These are phyloP conservation scores for Pseudogymnoascus sp. DNA, from an alignment of 2,329 filamentous ascomycete species.

Conservation along the genomic window DNA sequence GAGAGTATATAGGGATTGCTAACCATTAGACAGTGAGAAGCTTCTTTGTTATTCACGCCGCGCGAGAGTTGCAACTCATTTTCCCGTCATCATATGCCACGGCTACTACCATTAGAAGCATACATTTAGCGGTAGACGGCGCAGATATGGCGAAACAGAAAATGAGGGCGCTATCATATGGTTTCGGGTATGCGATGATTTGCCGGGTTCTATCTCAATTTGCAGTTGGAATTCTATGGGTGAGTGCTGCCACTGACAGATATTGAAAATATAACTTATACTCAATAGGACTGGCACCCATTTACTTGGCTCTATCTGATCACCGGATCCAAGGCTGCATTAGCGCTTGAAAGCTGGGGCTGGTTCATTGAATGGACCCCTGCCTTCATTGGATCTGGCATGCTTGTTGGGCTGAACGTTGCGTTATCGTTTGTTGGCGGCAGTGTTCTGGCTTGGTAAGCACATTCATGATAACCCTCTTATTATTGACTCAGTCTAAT, in stretches of 20 bases:
- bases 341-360: slow-evolving; percentile 33
- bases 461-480: background rate
- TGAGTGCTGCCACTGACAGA: slow-evolving; percentile 9
- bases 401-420: slow-evolving; percentile 8
- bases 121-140: slow-evolving; percentile 35
- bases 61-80: slow-evolving; percentile 32
- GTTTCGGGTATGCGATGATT: slow-evolving; percentile 33
- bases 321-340: slow-evolving; percentile 20
- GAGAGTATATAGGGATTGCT: slow-evolving; percentile 13
- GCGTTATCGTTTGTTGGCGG: slow-evolving; percentile 5
- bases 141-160: slow-evolving; percentile 34
- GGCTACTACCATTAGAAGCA: slow-evolving; percentile 37
- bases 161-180: slow-evolving; percentile 31
- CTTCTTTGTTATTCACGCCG: slow-evolving; percentile 34
- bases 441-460: slow-evolving; percentile 4
- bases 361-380: slow-evolving; percentile 33
- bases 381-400: slow-evolving; percentile 8
- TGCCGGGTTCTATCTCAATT: slow-evolving; percentile 37
- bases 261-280: background rate
- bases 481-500: background rate
- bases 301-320: slow-evolving; percentile 24
- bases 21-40: slow-evolving; percentile 33
- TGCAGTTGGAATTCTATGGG: slow-evolving; percentile 35
- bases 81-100: slow-evolving; percentile 37
- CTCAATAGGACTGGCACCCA: background rate